Evolutionary conservation across 1,284 basidiomycete species (phyloP).

Genomic region (Volvariella surrecta): DNA sequence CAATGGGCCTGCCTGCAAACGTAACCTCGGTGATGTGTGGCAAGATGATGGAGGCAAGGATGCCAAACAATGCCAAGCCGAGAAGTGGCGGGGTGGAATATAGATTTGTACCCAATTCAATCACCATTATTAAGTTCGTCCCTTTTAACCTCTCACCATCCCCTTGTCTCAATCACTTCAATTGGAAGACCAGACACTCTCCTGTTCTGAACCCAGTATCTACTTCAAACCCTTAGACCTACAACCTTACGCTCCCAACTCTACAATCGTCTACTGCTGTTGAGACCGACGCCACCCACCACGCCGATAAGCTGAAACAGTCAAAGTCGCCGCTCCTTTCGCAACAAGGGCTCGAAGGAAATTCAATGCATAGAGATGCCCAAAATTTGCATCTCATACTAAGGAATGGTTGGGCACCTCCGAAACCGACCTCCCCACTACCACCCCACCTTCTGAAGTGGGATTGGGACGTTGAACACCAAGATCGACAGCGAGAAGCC

Average conservation of each 20-base stretch:
- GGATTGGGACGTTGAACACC: constrained; percentile 62
- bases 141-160: constrained; percentile 4
- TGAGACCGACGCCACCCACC: not conserved
- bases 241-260: not conserved
- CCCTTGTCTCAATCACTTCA: not conserved
- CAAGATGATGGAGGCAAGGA: constrained; percentile 5
- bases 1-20: constrained; percentile 13
- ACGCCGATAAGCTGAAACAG: not conserved
- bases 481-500: constrained; percentile 51
- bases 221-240: not conserved
- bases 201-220: not conserved
- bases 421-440: not conserved
- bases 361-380: constrained; percentile 23
- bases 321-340: not conserved
- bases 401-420: constrained; percentile 4
- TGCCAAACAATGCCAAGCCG: constrained; percentile 17
- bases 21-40: constrained; percentile 10
- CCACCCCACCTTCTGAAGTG: constrained; percentile 32
- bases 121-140: constrained; percentile 14
- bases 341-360: not conserved
- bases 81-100: constrained; percentile 7
- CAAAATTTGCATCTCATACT: constrained; percentile 13
- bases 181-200: not conserved
- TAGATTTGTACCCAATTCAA: constrained; percentile 7
- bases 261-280: not conserved